A percentile compares a stretch with the other conserved stretches of the same genome.
These are phyloP conservation scores for Canna indica DNA, from an alignment of 176 grass and related monocot genomes.

Conservation along the genomic window DNA sequence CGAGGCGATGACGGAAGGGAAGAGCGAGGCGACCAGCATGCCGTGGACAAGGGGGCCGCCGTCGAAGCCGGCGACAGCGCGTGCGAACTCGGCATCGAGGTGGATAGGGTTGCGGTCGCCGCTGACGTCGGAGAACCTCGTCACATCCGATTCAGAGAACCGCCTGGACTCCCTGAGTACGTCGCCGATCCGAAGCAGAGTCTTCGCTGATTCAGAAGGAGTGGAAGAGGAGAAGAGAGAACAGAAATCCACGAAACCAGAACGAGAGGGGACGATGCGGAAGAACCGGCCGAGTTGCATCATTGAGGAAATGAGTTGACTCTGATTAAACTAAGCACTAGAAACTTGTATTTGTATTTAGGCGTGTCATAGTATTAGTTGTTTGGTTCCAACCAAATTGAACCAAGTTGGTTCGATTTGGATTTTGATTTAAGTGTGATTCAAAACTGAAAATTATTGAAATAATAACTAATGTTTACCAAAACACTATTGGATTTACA, in stretches of 20 bases:
- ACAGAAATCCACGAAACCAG: background rate
- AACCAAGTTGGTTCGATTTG: too few relatives aligned
- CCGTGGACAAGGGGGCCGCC: conserved; percentile 59
- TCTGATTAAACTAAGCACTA: too few relatives aligned
- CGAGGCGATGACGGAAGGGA: conserved; percentile 53
- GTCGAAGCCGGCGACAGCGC: conserved; percentile 27
- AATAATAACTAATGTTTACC: too few relatives aligned
- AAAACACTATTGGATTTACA: too few relatives aligned
- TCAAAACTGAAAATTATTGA: too few relatives aligned
- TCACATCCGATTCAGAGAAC: conserved; percentile 56
- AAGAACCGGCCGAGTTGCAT: conserved; percentile 11
- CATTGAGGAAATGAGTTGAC: background rate
- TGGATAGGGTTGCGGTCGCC: conserved; percentile 65
- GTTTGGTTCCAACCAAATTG: too few relatives aligned
- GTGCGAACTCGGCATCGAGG: conserved; percentile 36
- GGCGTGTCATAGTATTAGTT: too few relatives aligned
- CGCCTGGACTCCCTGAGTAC: conserved; percentile 23
- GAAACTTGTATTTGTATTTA: too few relatives aligned
- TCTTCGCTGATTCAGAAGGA: background rate
- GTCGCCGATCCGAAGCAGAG: conserved; percentile 29
- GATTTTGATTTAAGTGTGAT: too few relatives aligned
- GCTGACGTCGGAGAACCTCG: conserved; percentile 36
- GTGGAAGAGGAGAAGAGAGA: background rate
- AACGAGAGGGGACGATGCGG: background rate
- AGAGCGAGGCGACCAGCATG: conserved; percentile 63